Base-by-base conservation (phyloP, 179 eudicot species). In the Pouteria campechiana region DNA sequence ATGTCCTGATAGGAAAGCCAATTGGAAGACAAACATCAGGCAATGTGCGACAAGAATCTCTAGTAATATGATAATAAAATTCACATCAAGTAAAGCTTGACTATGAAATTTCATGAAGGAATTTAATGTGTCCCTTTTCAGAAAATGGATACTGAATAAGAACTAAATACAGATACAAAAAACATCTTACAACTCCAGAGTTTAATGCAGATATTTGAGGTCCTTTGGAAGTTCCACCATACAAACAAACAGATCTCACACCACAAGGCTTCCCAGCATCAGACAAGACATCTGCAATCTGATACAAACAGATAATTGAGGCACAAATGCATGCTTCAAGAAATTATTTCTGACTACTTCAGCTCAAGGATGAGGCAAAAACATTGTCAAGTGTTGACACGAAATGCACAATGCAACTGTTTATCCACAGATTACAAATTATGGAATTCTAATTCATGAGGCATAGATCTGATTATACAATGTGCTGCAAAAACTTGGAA, bases 161-260 rank as follows among this genome's bases (percentile, higher is more conserved):
- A 41, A 30, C 31, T 6, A 3, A 28, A 25, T 40, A 10, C 24
- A 37, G 16, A 18, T 18, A 14, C 17, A 44, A 3, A 48, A 32
- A 35, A 32, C 33, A 42, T 31, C 90, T 70, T 76, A 92, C 99
- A 69, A 92, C 89, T 23, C 96, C 99, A 70, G 88, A 65, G 70
- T 60, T 83, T 43, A 92, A 63, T 54, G 94, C 59, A 71, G 77
- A 64, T 43, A 77, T 61, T 52, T 87, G 96, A 25, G 92, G 93
- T 37, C 93, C 89, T 78, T 92, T 92, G 3, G 94, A 75, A 73
- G 88, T 78, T 63, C 99, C 99, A 35, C 99, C 99, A 67, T 87
- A 92, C 28, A 92, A 46, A 60, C 99, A 92, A 60, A 80, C 44
- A 10, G 94, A 69, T 29, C 33, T 54, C 34, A 92, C 78, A 10